A percentile compares a stretch with the other conserved stretches of the same genome.
Conservation (phyloP, 495 filamentous ascomycete genomes). For the Penicillium herquei region DNA sequence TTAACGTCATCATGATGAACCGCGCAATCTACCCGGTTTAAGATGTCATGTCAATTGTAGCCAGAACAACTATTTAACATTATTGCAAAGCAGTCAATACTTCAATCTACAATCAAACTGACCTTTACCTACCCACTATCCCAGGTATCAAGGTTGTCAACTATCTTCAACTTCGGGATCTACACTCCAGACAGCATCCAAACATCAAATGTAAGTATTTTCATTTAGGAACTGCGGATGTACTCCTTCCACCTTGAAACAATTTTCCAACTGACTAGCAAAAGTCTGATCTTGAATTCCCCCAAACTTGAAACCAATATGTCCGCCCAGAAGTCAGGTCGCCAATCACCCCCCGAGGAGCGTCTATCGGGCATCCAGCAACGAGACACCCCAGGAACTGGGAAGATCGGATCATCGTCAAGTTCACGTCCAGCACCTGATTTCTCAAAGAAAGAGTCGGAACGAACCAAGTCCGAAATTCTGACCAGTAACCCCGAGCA, state of each 20-base stretch:
- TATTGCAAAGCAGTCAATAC: background rate
- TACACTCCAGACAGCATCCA: too few relatives aligned
- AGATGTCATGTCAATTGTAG: slow-evolving; percentile 20
- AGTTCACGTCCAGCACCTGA: slow-evolving; percentile 29
- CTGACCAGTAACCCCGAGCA: slow-evolving; percentile 66
- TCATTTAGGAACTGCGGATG: background rate
- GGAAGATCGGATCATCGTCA: slow-evolving; percentile 45
- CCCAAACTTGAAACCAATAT: slow-evolving; percentile 23
- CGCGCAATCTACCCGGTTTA: slow-evolving; percentile 10
- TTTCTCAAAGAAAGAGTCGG: slow-evolving; percentile 37
- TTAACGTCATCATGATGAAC: slow-evolving; percentile 31
- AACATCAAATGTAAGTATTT: too few relatives aligned
- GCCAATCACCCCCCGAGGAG: slow-evolving; percentile 80
- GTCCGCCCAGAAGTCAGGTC: slow-evolving; percentile 54
- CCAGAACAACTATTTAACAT: background rate
- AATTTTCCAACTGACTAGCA: slow-evolving; percentile 6
- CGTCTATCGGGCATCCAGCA: slow-evolving; percentile 63
- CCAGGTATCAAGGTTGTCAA: too few relatives aligned
- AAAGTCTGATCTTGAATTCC: too few relatives aligned
- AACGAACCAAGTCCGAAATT: slow-evolving; percentile 30
- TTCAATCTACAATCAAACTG: background rate
- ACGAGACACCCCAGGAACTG: slow-evolving; percentile 50
- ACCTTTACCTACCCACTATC: too few relatives aligned
- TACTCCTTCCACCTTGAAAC: background rate
- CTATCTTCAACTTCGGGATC: too few relatives aligned